Base-by-base conservation (phyloP, 2,329 filamentous ascomycete genomes). In the Nigrospora osmanthi region DNA sequence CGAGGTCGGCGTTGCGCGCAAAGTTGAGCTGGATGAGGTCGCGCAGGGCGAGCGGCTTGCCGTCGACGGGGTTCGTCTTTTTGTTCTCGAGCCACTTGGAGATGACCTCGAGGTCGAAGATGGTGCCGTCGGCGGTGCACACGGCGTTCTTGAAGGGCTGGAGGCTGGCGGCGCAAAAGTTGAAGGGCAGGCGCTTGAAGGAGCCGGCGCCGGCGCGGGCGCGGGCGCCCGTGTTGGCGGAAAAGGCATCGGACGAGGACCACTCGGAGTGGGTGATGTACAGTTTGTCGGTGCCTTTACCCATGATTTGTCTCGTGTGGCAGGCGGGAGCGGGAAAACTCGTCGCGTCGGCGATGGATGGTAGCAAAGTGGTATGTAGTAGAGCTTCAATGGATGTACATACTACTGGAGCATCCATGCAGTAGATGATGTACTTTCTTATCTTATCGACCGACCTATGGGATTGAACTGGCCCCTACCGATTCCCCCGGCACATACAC, bases 201-300 rank as follows among this genome's bases (percentile, higher is more conserved):
- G 35, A 30, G 40, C 80, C 76, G 52, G 80, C 78, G 17, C 67
- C 67, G 3, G 70, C 67, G 40, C 75, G 63, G 64, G 75, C 65
- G 68, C 82, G 62, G 61, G 76, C 63, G 42, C 86, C 86, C 28
- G 78, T 83, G 61, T 83, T 90, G 54, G 89, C 89, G 31, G 87
- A 86, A 67, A 87, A 96, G 47, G 88, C 83, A 65, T 96, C 90
- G 40, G 85, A 81, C 6, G 89, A 95, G 9, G 89, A 84, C 93
- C 93, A 98, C 74, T 98, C 93, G 35, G 88, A 94, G 70, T 98
- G 94, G 45, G 93, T 98, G 60, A 98, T 98, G 57, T 75, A 73
- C 45, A 80, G 67, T 56, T 79, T 79, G 58, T 79, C 75, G 23
- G 75, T 78, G 47, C 70, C 71, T 67, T 73, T 73, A 3, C 71